A percentile compares a stretch with the other conserved stretches of the same genome.
Evolutionary conservation across 306 rosid species (phyloP).

Genomic region (Canavalia ensiformis): DNA sequence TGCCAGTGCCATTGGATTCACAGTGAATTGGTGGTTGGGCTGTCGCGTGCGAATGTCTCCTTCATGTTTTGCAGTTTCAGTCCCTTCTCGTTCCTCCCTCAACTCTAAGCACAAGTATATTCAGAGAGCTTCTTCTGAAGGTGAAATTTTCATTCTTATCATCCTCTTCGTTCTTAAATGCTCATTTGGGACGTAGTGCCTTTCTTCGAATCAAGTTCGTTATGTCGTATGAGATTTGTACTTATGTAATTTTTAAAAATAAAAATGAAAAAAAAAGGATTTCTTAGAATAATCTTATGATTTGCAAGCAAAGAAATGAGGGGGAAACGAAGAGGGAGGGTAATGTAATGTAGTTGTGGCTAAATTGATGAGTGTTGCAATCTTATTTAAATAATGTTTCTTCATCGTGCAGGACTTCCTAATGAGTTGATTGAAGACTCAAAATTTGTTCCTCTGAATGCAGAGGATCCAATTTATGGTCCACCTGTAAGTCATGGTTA

Average conservation of each 20-base stretch:
- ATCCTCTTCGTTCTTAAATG: not conserved
- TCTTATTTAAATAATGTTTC: constrained; percentile 27
- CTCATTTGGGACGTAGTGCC: not conserved
- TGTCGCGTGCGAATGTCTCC: constrained; percentile 39
- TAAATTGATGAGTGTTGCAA: not conserved
- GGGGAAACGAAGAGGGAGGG: not conserved
- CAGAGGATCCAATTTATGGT: constrained; percentile 81
- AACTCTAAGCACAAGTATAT: constrained; percentile 56
- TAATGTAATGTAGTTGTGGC: not conserved
- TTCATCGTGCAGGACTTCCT: constrained; percentile 64
- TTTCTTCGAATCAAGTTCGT: not conserved
- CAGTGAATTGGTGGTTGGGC: constrained; percentile 42
- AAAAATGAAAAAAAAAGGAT: not conserved
- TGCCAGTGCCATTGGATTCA: constrained; percentile 49
- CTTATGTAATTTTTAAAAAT: not conserved
- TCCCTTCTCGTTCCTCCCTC: constrained; percentile 39
- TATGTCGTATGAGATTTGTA: not conserved
- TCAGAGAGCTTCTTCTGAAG: constrained; percentile 68
- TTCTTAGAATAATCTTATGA: not conserved
- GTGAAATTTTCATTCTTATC: constrained; percentile 49
- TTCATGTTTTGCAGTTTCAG: constrained; percentile 41
- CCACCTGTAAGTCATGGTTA: constrained; percentile 99
- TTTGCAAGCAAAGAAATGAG: not conserved
- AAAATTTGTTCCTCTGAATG: constrained; percentile 85
- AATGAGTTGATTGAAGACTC: constrained; percentile 80